Percentiles rank a stretch among this genome's conserved stretches.
phyloP scores from a whole-genome alignment of 805 yeast species.

The Gaillardinia entomophila region DNA sequence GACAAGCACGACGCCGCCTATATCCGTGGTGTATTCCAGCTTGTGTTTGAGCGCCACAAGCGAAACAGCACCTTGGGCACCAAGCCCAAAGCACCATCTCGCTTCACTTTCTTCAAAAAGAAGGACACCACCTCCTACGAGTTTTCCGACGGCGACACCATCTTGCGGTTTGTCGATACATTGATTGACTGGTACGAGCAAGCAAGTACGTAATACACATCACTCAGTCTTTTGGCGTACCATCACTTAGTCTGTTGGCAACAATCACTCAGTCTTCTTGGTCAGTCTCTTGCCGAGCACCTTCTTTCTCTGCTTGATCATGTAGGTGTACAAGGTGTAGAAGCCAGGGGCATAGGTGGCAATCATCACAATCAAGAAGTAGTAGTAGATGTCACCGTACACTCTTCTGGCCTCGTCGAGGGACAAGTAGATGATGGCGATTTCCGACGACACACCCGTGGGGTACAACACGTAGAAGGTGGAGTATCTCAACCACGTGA shows the following conservation, averaged over 20 bases:
- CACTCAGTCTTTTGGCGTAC: too few species aligned
- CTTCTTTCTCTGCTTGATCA: conserved; percentile 84
- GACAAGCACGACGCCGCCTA: conserved; percentile 35
- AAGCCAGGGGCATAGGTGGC: conserved; percentile 80
- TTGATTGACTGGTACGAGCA: conserved; percentile 25
- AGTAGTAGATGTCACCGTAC: conserved; percentile 47
- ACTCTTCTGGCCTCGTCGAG: conserved; percentile 58
- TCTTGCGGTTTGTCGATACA: conserved; percentile 24
- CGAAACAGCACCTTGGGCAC: conserved; percentile 2
- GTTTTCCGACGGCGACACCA: conserved; percentile 26
- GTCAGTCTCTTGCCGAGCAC: conserved; percentile 41
- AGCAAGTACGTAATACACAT: too few species aligned
- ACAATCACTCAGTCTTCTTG: too few species aligned
- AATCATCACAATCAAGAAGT: conserved; percentile 51
- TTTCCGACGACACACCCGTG: conserved; percentile 84
- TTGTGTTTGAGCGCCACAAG: conserved; percentile 29
- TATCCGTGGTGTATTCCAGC: conserved; percentile 33
- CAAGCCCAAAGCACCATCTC: not conserved
- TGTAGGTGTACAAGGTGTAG: conserved; percentile 76
- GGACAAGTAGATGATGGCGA: conserved; percentile 62
- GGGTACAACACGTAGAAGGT: conserved; percentile 83
- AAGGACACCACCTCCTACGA: conserved; percentile 11
- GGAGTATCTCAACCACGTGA: conserved; percentile 76
- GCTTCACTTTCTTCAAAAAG: conserved; percentile 3
- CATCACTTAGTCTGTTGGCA: too few species aligned